A percentile compares a stretch with the other conserved stretches of the same genome.
These are phyloP conservation scores for Arxiozyma slooffiae DNA, from an alignment of 1,139 yeast species.

Conservation along the genomic window DNA sequence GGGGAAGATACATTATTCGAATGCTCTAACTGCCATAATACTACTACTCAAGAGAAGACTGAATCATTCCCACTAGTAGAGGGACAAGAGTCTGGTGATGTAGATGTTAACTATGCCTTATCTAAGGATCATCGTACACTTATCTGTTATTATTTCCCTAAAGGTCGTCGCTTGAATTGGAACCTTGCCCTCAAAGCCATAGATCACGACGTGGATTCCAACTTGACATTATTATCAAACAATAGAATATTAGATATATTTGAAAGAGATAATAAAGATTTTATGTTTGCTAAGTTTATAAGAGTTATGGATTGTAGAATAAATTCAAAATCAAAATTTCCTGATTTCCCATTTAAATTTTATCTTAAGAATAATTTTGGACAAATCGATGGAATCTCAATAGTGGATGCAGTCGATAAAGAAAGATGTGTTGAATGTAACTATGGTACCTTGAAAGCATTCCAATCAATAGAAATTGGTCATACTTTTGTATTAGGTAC, in stretches of 20 bases:
- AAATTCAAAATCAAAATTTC: too few relatives aligned
- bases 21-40: constrained; percentile 53
- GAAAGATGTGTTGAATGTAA: constrained; percentile 66
- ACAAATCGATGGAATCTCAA: constrained; percentile 50
- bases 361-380: constrained; percentile 57
- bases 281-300: constrained; percentile 43
- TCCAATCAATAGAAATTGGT: constrained; percentile 80
- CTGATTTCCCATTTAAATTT: constrained; percentile 52
- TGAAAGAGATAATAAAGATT: constrained; percentile 33
- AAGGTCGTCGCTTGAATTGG: constrained; percentile 44
- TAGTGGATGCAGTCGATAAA: constrained; percentile 58
- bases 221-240: constrained; percentile 16
- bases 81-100: constrained; percentile 28
- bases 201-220: constrained; percentile 42
- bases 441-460: constrained; percentile 40
- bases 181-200: constrained; percentile 36
- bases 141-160: constrained; percentile 63
- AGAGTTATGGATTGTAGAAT: too few relatives aligned
- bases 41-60: constrained; percentile 69
- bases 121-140: constrained; percentile 44
- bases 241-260: constrained; percentile 33
- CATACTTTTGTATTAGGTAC: constrained; percentile 86
- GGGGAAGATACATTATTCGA: constrained; percentile 77
- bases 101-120: constrained; percentile 43
- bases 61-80: constrained; percentile 37